Evolutionary conservation across 2,329 filamentous ascomycete species (phyloP), one percentile per base, ranked within the genome.

Genomic region (Corynespora cassiicola): DNA sequence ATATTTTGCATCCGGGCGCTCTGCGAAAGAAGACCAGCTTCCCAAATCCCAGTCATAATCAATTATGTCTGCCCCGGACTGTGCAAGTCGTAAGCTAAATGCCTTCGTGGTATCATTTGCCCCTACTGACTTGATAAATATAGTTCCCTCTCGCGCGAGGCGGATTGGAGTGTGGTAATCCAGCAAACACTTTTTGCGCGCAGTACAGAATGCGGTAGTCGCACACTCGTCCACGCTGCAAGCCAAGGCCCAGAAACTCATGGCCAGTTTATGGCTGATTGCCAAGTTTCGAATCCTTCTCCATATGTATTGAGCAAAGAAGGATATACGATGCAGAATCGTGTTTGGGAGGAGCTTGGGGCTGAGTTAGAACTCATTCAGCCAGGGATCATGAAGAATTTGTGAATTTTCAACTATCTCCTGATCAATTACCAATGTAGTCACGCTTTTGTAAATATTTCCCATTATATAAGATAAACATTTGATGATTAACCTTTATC

Each of bases 141-240:
- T 12, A 62, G 57, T 5, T 52, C 56, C 24, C 44, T 64, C 2
- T 25, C 42, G 5, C 54, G 61, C 20, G 56, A 63, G n/a, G 20
- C 12, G 1, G 48, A 47, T 2, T 32, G 21, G n/a, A 21, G n/a
- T 2, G 12, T 55, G 1, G 31, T 10, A 0, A 20, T 63, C 6
- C 6, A 56, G n/a, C 45, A 51, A 6, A 34, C 52, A 8, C 11
- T 63, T 4, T 42, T 67, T 10, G 69, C 63, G 4, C 51, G 71
- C 2, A 64, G 57, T 2, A 71, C 67, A 0, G 71, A 74, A 40
- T 64, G 68, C 2, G 73, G 73, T 0, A 58, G 57, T 7, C 47
- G 72, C 15, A 73, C 64, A 2, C 52, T 75, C n/a, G 69, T 73
- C 1, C 54, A 68, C 44, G 70, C 66, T 0, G 71, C 60, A 3